A percentile compares a stretch with the other conserved stretches of the same genome.
Conservation (phyloP, 1,284 basidiomycete genomes). For the Moesziomyces sp. region DNA sequence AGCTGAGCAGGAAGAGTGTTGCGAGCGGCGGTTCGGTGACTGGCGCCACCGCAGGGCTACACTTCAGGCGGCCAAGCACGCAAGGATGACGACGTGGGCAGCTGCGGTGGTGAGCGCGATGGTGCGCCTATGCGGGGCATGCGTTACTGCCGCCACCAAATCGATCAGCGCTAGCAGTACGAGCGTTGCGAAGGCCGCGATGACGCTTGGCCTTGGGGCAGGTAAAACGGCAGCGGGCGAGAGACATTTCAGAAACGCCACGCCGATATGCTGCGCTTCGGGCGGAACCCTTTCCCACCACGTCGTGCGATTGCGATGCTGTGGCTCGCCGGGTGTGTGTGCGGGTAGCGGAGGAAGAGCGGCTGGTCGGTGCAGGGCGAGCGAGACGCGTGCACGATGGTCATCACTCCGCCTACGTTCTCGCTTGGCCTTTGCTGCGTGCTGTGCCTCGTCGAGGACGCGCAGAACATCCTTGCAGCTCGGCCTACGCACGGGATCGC, state of each 20-base stretch:
- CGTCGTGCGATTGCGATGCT: not conserved
- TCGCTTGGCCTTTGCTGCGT: not conserved
- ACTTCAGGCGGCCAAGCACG: too few species aligned
- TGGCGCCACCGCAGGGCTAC: too few species aligned
- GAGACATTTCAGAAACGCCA: conserved; percentile 22
- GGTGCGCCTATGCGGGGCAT: not conserved
- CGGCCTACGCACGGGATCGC: conserved; percentile 75
- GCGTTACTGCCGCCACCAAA: not conserved
- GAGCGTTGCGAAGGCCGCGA: not conserved
- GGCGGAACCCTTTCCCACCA: not conserved
- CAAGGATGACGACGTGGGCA: not conserved
- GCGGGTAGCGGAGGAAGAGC: conserved; percentile 10
- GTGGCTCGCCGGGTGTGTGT: not conserved
- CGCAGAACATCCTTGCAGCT: conserved; percentile 77
- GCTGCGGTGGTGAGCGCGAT: not conserved
- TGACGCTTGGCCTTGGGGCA: too few species aligned
- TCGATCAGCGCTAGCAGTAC: not conserved
- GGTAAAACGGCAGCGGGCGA: not conserved
- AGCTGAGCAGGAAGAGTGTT: not conserved
- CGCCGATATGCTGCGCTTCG: not conserved
- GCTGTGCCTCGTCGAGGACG: conserved; percentile 6
- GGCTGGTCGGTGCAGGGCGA: conserved; percentile 26
- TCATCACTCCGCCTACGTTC: not conserved
- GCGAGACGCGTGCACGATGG: conserved; percentile 3
- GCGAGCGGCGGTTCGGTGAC: too few species aligned